Conservation (phyloP, 1,284 basidiomycete genomes). For the Ganoderma multipileum region DNA sequence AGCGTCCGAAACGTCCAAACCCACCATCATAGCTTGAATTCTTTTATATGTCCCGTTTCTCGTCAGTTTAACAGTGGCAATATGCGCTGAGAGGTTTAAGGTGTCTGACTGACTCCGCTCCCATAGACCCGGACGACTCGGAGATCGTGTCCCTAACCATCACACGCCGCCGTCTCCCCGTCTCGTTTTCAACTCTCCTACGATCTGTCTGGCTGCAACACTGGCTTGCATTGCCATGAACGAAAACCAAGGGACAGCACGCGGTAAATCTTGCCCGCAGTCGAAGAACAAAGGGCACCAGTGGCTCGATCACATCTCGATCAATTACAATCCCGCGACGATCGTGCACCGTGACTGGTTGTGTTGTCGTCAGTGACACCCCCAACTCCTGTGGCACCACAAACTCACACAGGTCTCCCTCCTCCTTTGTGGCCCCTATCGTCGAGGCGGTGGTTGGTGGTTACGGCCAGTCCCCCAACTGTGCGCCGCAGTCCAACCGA, state of each 20-base stretch:
- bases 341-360: not conserved
- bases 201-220: not conserved
- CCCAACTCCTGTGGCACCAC: not conserved
- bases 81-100: too few relatives aligned
- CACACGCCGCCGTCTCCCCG: not conserved
- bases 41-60: too few relatives aligned
- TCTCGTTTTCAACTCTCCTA: not conserved
- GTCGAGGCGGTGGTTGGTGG: not conserved
- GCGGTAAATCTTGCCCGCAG: not conserved
- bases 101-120: too few relatives aligned
- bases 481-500: not conserved
- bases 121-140: too few relatives aligned
- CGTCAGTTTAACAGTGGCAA: too few relatives aligned
- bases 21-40: too few relatives aligned
- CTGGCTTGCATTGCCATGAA: not conserved
- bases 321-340: slow-evolving; percentile 8
- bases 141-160: too few relatives aligned
- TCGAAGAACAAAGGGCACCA: not conserved
- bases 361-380: not conserved
- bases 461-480: not conserved
- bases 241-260: not conserved
- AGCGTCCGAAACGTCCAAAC: too few relatives aligned
- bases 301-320: slow-evolving; percentile 1
- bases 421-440: not conserved
- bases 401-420: not conserved